phyloP scores from a whole-genome alignment of 176 grass and related monocot genomes.

The Thinopyrum elongatum region DNA sequence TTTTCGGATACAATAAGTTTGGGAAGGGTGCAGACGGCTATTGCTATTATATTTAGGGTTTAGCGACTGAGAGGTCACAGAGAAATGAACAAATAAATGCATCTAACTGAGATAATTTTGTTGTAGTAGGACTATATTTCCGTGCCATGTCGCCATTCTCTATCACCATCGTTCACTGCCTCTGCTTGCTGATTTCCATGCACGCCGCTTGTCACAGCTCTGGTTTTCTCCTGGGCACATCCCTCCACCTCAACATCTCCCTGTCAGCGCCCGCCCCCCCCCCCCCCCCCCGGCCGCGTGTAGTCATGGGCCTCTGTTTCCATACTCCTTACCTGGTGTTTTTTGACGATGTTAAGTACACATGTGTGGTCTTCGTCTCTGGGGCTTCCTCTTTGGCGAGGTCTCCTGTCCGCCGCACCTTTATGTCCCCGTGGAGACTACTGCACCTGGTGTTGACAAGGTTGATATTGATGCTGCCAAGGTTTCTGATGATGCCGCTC shows the following conservation, averaged over 20 bases:
- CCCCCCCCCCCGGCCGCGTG: too few species aligned
- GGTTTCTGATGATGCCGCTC: not conserved
- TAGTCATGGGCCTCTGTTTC: not conserved
- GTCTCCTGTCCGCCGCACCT: not conserved
- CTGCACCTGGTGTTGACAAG: not conserved
- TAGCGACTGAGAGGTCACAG: not conserved
- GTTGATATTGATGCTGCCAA: not conserved
- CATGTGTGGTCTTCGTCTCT: not conserved
- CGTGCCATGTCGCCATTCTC: not conserved
- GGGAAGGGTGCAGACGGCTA: not conserved
- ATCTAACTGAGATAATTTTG: not conserved
- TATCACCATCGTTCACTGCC: not conserved
- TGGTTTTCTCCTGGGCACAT: not conserved
- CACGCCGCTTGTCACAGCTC: not conserved
- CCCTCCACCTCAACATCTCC: too few species aligned
- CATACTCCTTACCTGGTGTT: not conserved
- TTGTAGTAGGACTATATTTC: not conserved
- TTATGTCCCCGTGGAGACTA: not conserved
- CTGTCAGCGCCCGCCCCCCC: too few species aligned
- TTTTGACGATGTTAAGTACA: not conserved
- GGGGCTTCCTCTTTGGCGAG: not conserved
- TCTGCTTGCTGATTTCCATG: not conserved
- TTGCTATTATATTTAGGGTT: slow-evolving; percentile 21
- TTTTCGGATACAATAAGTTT: slow-evolving; percentile 23
- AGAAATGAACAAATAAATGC: slow-evolving; percentile 10